A percentile compares a stretch with the other conserved stretches of the same genome.
Conservation (phyloP, 75 land plant genomes). For the Pinus tabuliformis region DNA sequence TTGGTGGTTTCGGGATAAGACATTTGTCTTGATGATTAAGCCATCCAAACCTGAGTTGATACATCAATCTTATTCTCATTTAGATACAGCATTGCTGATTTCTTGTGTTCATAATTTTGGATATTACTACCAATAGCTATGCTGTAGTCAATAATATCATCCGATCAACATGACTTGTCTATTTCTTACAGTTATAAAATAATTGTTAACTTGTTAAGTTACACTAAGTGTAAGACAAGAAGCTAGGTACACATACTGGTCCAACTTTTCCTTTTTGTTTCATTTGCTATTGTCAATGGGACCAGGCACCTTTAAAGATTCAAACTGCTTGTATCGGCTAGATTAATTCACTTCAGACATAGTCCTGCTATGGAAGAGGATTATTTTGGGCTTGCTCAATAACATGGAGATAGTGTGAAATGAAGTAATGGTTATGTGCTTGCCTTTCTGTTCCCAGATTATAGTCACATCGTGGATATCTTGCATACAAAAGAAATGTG, state of each 20-base stretch:
- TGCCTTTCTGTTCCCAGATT: not conserved
- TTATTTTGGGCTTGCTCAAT: not conserved
- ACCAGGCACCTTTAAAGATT: not conserved
- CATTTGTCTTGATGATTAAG: not conserved
- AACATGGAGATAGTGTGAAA: not conserved
- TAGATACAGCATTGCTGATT: not conserved
- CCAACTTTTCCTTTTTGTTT: not conserved
- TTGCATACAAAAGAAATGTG: no score
- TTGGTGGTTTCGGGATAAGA: not conserved
- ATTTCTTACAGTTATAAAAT: no score
- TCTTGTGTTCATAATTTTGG: not conserved
- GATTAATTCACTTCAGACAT: not conserved
- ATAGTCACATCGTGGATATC: no score
- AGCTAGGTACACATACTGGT: not conserved
- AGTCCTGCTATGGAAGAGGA: not conserved
- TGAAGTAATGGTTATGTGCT: not conserved
- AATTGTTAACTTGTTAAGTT: no score
- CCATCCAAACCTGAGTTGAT: not conserved
- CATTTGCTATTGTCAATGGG: not conserved
- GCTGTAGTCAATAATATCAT: not conserved
- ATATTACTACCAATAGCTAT: not conserved
- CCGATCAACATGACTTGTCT: not conserved
- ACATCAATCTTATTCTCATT: not conserved
- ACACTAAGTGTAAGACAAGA: not conserved
- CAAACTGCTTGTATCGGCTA: not conserved